Evolutionary conservation across 2,329 filamentous ascomycete genomes (phyloP).

Genomic region (Fusarium veterinarium): DNA sequence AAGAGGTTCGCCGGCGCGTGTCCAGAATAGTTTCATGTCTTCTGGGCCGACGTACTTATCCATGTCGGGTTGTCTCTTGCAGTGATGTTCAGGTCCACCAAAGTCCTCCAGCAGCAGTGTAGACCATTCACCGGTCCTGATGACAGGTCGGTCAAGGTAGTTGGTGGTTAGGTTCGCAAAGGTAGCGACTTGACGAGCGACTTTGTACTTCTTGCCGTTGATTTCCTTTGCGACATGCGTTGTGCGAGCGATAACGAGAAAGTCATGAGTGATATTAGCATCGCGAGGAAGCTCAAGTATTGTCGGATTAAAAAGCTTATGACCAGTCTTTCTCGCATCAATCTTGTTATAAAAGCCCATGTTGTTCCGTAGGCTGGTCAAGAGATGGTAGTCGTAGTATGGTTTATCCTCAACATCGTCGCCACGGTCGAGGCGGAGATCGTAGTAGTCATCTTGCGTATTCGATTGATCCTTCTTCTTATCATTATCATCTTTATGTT

Average conservation of each 20-base stretch:
- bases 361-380: slow-evolving; percentile 30
- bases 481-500: not conserved
- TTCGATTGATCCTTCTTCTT: not conserved
- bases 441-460: not conserved
- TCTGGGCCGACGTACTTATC: slow-evolving; percentile 35
- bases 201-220: slow-evolving; percentile 13
- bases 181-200: slow-evolving; percentile 31
- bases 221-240: slow-evolving; percentile 16
- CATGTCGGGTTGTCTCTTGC: slow-evolving; percentile 32
- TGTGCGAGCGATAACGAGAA: slow-evolving; percentile 33
- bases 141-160: slow-evolving; percentile 5
- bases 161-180: slow-evolving; percentile 32
- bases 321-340: slow-evolving; percentile 15
- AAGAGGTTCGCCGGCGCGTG: slow-evolving; percentile 31
- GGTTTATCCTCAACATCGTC: not conserved
- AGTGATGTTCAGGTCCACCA: slow-evolving; percentile 32
- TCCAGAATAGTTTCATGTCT: slow-evolving; percentile 43
- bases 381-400: slow-evolving; percentile 24
- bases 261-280: slow-evolving; percentile 21
- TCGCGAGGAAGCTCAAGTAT: slow-evolving; percentile 28
- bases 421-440: not conserved
- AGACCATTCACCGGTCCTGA: slow-evolving; percentile 23
- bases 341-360: slow-evolving; percentile 37
- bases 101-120: slow-evolving; percentile 29
- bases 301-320: slow-evolving; percentile 35